Evolutionary conservation across 768 basidiomycete genomes (phyloP).

Genomic region (Calocybe gangraenosa): DNA sequence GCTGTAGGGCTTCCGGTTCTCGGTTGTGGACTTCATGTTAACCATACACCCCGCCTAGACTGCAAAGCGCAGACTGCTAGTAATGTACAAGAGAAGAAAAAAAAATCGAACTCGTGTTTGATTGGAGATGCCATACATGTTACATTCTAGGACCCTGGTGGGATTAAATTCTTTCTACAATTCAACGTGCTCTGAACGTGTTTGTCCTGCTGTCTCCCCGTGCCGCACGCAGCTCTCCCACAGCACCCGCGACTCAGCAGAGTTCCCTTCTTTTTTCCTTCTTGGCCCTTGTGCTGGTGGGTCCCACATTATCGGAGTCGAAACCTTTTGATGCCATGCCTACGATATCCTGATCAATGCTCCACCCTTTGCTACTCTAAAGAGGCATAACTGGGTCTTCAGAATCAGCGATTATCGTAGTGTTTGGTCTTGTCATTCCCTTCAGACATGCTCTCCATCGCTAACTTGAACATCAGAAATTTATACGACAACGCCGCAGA

Average conservation of each 20-base stretch:
- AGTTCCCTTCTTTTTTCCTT: slow-evolving; percentile 7
- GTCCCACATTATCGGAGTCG: slow-evolving; percentile 10
- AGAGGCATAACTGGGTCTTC: slow-evolving; percentile 13
- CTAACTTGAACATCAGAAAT: slow-evolving; percentile 40
- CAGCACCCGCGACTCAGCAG: slow-evolving; percentile 6
- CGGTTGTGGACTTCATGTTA: slow-evolving; percentile 28
- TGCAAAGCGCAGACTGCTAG: slow-evolving; percentile 6
- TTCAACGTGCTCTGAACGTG: slow-evolving; percentile 13
- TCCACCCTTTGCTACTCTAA: slow-evolving; percentile 15
- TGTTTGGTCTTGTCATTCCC: slow-evolving; percentile 32
- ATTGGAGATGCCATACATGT: slow-evolving; percentile 13
- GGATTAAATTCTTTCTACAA: slow-evolving; percentile 15
- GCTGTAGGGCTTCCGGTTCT: slow-evolving; percentile 70
- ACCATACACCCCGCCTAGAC: slow-evolving; percentile 7
- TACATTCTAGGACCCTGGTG: no score
- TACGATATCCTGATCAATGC: slow-evolving; percentile 16
- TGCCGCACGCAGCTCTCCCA: no score
- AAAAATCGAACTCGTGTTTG: slow-evolving; percentile 18
- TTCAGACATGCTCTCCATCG: slow-evolving; percentile 39
- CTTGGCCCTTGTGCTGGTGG: slow-evolving; percentile 10
- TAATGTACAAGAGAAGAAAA: slow-evolving; percentile 12
- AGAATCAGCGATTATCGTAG: slow-evolving; percentile 34
- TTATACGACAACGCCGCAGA: slow-evolving; percentile 56
- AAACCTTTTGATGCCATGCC: slow-evolving; percentile 12
- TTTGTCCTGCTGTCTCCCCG: slow-evolving; percentile 1